A percentile compares a stretch with the other conserved stretches of the same genome.
phyloP scores from a whole-genome alignment of 257 asterid species.

The Plantago elongata region DNA sequence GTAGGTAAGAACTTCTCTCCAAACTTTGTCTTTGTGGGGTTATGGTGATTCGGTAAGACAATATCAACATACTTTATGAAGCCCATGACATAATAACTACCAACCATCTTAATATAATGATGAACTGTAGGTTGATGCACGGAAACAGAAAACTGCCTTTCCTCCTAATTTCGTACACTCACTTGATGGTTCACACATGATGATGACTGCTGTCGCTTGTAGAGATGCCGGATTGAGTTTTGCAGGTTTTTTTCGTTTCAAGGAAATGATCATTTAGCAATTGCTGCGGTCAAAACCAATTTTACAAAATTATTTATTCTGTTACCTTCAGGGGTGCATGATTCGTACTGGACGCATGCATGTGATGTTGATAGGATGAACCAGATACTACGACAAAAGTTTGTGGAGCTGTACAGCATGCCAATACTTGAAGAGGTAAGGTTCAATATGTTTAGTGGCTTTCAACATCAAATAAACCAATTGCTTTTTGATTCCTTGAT shows the following conservation, averaged over 20 bases:
- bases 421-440: conserved; percentile 93
- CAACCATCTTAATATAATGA: conserved; percentile 15
- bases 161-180: conserved; percentile 98
- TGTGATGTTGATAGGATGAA: conserved; percentile 91
- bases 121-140: conserved; percentile 56
- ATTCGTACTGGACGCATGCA: conserved; percentile 97
- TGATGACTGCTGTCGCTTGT: conserved; percentile 99
- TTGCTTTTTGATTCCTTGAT: background rate
- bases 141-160: conserved; percentile 91
- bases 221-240: conserved; percentile 79
- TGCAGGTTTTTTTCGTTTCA: conserved; percentile 51
- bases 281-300: background rate
- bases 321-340: conserved; percentile 70
- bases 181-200: conserved; percentile 92
- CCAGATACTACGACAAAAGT: conserved; percentile 67
- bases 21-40: conserved; percentile 80
- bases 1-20: conserved; percentile 94
- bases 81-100: conserved; percentile 17
- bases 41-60: conserved; percentile 65
- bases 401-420: conserved; percentile 75
- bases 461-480: background rate
- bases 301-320: background rate
- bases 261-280: background rate
- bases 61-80: conserved; percentile 11
- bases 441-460: conserved; percentile 11